Conservation (phyloP, 169 alveolate genomes). For the Cyclospora cayetanensis region DNA sequence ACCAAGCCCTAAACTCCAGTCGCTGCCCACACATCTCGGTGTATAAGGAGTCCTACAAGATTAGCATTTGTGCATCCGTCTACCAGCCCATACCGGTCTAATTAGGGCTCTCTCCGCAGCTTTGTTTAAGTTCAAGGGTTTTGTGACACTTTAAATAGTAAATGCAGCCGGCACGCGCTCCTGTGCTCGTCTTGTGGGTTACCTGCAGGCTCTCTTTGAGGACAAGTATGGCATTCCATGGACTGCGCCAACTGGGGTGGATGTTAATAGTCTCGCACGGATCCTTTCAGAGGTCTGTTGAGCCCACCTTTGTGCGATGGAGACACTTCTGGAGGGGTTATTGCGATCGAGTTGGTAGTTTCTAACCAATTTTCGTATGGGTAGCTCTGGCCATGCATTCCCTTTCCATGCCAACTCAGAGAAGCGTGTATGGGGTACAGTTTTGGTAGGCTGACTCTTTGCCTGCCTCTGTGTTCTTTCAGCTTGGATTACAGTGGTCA, state of each 20-base stretch:
- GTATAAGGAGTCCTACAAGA: too few species aligned
- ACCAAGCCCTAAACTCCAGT: too few species aligned
- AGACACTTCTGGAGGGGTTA: background rate
- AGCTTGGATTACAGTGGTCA: slow-evolving; percentile 14
- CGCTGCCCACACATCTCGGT: too few species aligned
- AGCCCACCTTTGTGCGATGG: background rate
- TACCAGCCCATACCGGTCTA: too few species aligned
- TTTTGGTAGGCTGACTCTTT: background rate
- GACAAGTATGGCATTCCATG: slow-evolving; percentile 30
- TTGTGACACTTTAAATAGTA: too few species aligned
- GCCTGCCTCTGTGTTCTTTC: background rate
- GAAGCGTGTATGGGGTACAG: background rate
- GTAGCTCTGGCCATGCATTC: background rate
- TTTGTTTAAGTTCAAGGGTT: too few species aligned
- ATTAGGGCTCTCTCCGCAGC: too few species aligned
- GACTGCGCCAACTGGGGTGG: slow-evolving; percentile 22
- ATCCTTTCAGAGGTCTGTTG: background rate
- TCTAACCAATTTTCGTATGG: background rate
- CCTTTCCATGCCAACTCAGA: background rate
- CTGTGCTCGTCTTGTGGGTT: background rate
- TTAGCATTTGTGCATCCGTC: too few species aligned
- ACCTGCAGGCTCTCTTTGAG: slow-evolving; percentile 4
- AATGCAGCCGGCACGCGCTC: too few species aligned
- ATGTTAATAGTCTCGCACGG: background rate
- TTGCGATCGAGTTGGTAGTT: background rate